These are phyloP conservation scores for Aegilops sharonensis DNA, from an alignment of 176 grass and related monocot genomes.

Conservation along the genomic window DNA sequence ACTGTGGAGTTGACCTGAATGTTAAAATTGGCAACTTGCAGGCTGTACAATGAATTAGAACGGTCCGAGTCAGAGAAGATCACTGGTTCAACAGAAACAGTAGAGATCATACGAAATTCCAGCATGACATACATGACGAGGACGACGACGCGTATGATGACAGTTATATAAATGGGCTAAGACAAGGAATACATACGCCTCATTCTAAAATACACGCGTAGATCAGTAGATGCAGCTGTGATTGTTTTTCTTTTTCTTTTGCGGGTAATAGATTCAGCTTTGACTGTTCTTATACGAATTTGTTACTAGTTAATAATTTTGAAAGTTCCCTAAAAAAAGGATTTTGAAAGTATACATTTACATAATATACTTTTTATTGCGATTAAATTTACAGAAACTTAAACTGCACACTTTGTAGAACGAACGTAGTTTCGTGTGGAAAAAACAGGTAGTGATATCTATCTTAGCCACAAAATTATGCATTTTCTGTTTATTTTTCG, in stretches of 20 bases:
- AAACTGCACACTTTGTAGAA: neutral
- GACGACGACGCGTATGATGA: neutral
- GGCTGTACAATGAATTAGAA: neutral
- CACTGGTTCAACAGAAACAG: neutral
- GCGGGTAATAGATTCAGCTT: no score
- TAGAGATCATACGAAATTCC: neutral
- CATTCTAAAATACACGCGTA: neutral
- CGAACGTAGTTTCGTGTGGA: no score
- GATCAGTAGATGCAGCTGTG: neutral
- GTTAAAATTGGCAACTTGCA: conserved; percentile 16
- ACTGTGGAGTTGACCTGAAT: neutral
- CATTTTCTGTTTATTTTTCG: neutral
- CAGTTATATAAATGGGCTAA: neutral
- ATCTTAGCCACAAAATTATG: neutral
- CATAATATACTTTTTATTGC: neutral
- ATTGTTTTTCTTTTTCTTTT: neutral
- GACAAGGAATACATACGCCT: no score
- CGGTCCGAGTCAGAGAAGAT: neutral
- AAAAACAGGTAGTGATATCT: no score
- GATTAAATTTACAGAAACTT: neutral
- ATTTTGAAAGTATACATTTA: neutral
- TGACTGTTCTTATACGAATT: no score
- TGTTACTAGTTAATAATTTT: neutral
- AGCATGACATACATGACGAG: neutral
- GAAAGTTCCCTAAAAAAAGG: neutral